phyloP scores from a whole-genome alignment of 139 green algal genomes.

The Pycnococcus provasolii region DNA sequence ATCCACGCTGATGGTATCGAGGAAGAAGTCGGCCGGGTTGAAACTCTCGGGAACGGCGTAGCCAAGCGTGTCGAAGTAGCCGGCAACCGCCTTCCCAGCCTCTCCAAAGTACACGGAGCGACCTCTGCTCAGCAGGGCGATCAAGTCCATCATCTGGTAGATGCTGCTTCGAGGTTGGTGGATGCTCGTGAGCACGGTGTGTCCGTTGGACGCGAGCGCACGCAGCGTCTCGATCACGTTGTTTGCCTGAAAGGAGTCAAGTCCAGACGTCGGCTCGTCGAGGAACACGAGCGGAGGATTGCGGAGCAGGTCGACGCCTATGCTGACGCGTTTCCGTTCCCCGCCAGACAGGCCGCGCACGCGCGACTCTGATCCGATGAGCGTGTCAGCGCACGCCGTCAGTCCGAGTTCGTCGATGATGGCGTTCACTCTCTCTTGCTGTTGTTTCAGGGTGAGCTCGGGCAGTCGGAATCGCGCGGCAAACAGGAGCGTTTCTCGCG shows the following conservation, averaged over 20 bases:
- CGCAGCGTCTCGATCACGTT: constrained; percentile 55
- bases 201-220: constrained; percentile 33
- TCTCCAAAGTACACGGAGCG: constrained; percentile 13
- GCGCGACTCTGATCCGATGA: constrained; percentile 47
- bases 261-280: constrained; percentile 56
- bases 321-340: constrained; percentile 71
- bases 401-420: constrained; percentile 37
- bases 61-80: constrained; percentile 25
- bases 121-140: constrained; percentile 43
- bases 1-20: constrained; percentile 36
- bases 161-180: constrained; percentile 67
- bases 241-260: constrained; percentile 52
- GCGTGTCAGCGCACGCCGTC: constrained; percentile 34
- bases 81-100: background rate
- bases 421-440: constrained; percentile 22
- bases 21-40: constrained; percentile 43
- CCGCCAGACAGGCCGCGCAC: constrained; percentile 54
- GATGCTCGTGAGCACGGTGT: constrained; percentile 58
- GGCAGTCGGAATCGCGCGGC: constrained; percentile 45
- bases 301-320: constrained; percentile 58
- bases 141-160: constrained; percentile 55
- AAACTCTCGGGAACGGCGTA: constrained; percentile 30
- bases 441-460: constrained; percentile 20
- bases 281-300: constrained; percentile 58
- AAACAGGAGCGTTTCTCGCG: constrained; percentile 60